Conservation (phyloP, 176 grass and related monocot species). For the Oryza longistaminata region DNA sequence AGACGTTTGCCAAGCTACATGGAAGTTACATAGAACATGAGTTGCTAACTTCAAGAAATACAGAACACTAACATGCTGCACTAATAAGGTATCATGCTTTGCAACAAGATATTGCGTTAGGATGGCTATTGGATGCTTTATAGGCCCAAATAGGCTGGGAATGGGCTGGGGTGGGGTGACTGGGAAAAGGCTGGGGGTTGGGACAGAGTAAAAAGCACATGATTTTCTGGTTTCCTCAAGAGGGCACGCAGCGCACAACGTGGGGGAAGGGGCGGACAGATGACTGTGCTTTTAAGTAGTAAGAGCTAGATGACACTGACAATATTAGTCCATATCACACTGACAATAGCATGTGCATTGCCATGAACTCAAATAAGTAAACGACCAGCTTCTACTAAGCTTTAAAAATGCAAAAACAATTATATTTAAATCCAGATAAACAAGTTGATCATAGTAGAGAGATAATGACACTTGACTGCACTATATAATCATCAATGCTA, state of each 20-base stretch:
- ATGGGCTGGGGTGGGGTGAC: too few relatives aligned
- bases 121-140: too few relatives aligned
- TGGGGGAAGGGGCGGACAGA: too few relatives aligned
- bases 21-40: slow-evolving; percentile 39
- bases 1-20: slow-evolving; percentile 72
- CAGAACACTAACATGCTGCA: slow-evolving; percentile 38
- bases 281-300: too few relatives aligned
- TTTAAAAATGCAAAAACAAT: not conserved
- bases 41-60: slow-evolving; percentile 27
- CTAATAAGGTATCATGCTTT: too few relatives aligned
- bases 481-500: not conserved
- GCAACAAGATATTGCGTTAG: too few relatives aligned
- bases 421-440: not conserved
- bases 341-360: not conserved
- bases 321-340: not conserved
- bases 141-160: too few relatives aligned
- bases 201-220: too few relatives aligned
- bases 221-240: too few relatives aligned
- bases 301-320: slow-evolving; percentile 10
- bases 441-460: not conserved
- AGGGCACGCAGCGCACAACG: too few relatives aligned
- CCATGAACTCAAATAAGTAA: not conserved
- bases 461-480: slow-evolving; percentile 16
- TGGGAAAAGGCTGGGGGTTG: too few relatives aligned
- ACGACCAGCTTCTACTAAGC: not conserved